Evolutionary conservation across 352 stramenopile species (phyloP).

Genomic region (Globisporangium barbulae): DNA sequence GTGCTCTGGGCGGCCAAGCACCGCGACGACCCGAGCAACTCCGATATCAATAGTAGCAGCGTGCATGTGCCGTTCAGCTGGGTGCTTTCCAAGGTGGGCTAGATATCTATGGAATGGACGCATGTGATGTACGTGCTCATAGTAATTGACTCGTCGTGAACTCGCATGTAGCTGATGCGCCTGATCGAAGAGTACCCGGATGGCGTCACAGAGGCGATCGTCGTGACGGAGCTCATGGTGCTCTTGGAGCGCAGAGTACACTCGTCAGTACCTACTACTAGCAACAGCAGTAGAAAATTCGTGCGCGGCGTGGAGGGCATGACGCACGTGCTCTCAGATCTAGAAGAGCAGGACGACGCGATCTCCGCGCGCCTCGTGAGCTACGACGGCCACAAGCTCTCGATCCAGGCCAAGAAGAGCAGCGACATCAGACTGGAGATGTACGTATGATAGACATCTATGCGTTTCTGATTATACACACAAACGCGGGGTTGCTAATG

Average conservation of each 20-base stretch:
- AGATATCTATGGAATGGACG: no score
- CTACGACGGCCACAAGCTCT: slow-evolving; percentile 40
- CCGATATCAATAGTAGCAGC: neutral
- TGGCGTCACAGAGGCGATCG: slow-evolving; percentile 57
- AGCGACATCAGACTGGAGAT: slow-evolving; percentile 25
- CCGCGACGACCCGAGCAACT: neutral
- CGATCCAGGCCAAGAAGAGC: slow-evolving; percentile 26
- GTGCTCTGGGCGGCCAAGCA: slow-evolving; percentile 40
- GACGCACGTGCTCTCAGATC: slow-evolving; percentile 31
- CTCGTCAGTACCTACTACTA: neutral
- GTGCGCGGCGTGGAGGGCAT: slow-evolving; percentile 31
- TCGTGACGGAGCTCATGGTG: slow-evolving; percentile 57
- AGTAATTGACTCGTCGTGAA: neutral
- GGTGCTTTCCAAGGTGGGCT: slow-evolving; percentile 46
- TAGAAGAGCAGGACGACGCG: slow-evolving; percentile 33
- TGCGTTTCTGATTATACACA: neutral
- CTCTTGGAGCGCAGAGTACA: slow-evolving; percentile 34
- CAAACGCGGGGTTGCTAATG: no score
- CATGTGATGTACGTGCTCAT: neutral
- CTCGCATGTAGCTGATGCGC: slow-evolving; percentile 30
- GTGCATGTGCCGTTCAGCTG: slow-evolving; percentile 46
- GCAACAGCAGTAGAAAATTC: slow-evolving; percentile 21
- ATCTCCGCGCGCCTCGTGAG: slow-evolving; percentile 28
- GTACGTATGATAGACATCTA: slow-evolving; percentile 11
- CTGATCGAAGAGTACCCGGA: slow-evolving; percentile 66